phyloP scores from a whole-genome alignment of 2,329 filamentous ascomycete species.

The Scleromitrula shiraiana region DNA sequence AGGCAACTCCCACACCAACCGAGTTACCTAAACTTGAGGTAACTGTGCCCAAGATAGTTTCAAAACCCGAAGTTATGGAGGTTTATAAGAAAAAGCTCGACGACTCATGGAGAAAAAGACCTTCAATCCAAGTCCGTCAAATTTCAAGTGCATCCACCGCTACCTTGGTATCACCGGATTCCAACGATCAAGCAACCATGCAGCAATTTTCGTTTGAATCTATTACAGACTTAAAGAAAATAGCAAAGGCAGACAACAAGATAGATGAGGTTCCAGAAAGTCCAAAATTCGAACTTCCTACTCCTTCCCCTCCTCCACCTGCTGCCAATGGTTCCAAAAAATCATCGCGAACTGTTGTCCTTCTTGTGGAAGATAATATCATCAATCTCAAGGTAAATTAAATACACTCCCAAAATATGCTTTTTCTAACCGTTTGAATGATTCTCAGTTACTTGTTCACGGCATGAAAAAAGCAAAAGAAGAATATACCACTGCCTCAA shows the following conservation, averaged over 20 bases:
- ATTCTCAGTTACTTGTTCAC: conserved; percentile 18
- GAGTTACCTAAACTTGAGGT: no score
- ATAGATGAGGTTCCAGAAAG: neutral
- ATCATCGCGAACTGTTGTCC: conserved; percentile 14
- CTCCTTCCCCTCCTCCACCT: neutral
- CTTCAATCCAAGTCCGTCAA: neutral
- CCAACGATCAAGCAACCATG: neutral
- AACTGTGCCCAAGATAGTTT: neutral
- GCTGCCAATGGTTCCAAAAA: neutral
- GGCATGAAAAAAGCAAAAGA: conserved; percentile 19
- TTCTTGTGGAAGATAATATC: conserved; percentile 34
- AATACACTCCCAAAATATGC: no score
- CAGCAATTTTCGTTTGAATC: no score
- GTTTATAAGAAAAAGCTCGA: neutral
- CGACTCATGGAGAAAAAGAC: neutral
- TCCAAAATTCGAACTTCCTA: neutral
- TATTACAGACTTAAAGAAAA: neutral
- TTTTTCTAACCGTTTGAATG: neutral
- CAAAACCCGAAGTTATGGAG: neutral
- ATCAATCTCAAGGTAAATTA: conserved; percentile 29
- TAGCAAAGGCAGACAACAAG: no score
- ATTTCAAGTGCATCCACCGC: neutral
- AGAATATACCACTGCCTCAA: conserved; percentile 31
- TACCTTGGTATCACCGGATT: neutral
- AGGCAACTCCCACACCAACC: no score